Evolutionary conservation across 805 yeast genomes (phyloP).

Genomic region (Candida coleopterorum): DNA sequence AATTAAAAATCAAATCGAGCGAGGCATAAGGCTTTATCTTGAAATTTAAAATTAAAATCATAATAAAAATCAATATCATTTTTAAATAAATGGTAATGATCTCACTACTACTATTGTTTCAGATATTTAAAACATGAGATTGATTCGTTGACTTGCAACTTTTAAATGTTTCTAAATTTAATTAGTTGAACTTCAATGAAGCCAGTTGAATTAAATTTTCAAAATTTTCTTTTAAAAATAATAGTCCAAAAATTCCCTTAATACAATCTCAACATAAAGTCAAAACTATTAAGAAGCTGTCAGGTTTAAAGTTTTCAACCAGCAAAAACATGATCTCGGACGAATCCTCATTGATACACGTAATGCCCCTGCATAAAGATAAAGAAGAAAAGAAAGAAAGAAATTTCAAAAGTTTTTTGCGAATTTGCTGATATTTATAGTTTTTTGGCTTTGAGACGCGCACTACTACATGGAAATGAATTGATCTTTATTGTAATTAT

Average conservation of each 20-base stretch:
- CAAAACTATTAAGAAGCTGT: slow-evolving; percentile 59
- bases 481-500: no score
- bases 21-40: slow-evolving; percentile 46
- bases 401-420: neutral
- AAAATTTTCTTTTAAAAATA: no score
- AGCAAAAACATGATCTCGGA: slow-evolving; percentile 99
- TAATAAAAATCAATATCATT: neutral
- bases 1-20: slow-evolving; percentile 33
- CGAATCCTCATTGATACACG: slow-evolving; percentile 99
- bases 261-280: slow-evolving; percentile 44
- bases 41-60: no score
- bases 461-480: no score
- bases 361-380: slow-evolving; percentile 99
- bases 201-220: no score
- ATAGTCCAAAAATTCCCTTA: slow-evolving; percentile 74
- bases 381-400: slow-evolving; percentile 21
- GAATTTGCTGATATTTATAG: slow-evolving; percentile 3
- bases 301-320: slow-evolving; percentile 99
- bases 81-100: slow-evolving; percentile 1
- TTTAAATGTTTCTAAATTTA: no score
- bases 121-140: slow-evolving; percentile 1
- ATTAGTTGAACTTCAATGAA: slow-evolving; percentile 31
- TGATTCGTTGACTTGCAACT: neutral
- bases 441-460: neutral
- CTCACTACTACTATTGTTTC: neutral